A percentile compares a stretch with the other conserved stretches of the same genome.
Evolutionary conservation across 73 alveolate genomes (phyloP).

Genomic region (Durusdinium trenchii): DNA sequence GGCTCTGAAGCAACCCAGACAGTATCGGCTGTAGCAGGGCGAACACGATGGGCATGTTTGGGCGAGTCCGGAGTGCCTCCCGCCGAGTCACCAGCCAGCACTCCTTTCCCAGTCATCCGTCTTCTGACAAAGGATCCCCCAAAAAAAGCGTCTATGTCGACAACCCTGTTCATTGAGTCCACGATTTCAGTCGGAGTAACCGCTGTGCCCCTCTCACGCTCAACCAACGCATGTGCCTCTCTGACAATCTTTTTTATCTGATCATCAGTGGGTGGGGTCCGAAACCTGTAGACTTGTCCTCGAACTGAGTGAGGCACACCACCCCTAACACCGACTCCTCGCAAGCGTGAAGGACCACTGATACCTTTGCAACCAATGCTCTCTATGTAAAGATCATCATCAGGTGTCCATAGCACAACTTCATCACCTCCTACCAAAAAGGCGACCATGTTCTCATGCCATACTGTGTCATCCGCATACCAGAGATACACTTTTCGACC

Average conservation of each 20-base stretch:
- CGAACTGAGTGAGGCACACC: background rate
- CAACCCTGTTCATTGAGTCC: background rate
- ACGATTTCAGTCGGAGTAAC: background rate
- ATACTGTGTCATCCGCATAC: slow-evolving; percentile 20
- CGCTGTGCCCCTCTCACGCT: background rate
- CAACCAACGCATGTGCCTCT: background rate
- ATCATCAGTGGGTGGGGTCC: background rate
- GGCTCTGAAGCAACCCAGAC: slow-evolving; percentile 61
- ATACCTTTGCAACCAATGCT: slow-evolving; percentile 13
- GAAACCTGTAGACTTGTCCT: background rate
- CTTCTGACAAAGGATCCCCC: background rate
- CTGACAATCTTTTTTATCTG: background rate
- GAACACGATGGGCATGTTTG: background rate
- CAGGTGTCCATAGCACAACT: slow-evolving; percentile 10
- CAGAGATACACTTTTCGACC: background rate
- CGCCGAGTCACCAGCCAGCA: background rate
- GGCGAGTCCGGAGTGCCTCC: background rate
- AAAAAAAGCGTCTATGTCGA: background rate
- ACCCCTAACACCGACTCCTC: background rate
- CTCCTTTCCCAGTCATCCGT: background rate
- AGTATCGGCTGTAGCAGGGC: background rate
- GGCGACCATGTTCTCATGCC: slow-evolving; percentile 15
- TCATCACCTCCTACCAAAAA: background rate
- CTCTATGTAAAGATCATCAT: slow-evolving; percentile 30
- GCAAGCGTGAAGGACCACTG: background rate